These are phyloP conservation scores for Penicillium sp. DNA, from an alignment of 2,329 filamentous ascomycete species.

Conservation along the genomic window DNA sequence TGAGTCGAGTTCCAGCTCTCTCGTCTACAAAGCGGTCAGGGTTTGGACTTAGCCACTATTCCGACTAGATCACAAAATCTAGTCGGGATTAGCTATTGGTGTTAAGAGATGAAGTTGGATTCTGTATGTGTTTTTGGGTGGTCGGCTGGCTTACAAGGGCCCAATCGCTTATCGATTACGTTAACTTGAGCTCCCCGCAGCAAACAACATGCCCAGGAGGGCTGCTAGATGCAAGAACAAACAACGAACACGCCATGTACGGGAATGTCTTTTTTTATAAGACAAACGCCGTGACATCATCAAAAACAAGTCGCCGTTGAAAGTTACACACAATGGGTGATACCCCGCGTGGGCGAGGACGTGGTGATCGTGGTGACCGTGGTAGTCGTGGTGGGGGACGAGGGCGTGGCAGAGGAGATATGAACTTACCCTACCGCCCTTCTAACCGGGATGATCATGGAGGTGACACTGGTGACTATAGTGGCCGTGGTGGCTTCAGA, in stretches of 20 bases:
- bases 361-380: slow-evolving; percentile 21
- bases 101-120: too few relatives aligned
- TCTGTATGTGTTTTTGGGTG: too few relatives aligned
- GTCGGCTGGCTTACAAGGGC: too few relatives aligned
- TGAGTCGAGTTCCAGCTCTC: too few relatives aligned
- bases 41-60: too few relatives aligned
- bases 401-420: slow-evolving; percentile 21
- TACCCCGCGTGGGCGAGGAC: slow-evolving; percentile 15
- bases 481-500: slow-evolving; percentile 27
- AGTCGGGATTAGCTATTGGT: too few relatives aligned
- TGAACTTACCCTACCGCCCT: slow-evolving; percentile 24
- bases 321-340: slow-evolving; percentile 11
- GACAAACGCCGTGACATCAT: background rate
- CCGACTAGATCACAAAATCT: too few relatives aligned
- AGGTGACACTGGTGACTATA: slow-evolving; percentile 25
- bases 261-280: background rate
- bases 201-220: too few relatives aligned
- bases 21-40: too few relatives aligned
- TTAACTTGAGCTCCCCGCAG: too few relatives aligned
- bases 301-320: background rate
- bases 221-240: background rate
- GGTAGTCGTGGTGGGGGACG: slow-evolving; percentile 22
- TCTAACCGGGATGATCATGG: slow-evolving; percentile 22
- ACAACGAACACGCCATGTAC: background rate
- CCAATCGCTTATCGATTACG: too few relatives aligned